Percentiles rank a stretch among this genome's conserved stretches.
Conservation (phyloP, 2,329 filamentous ascomycete genomes). For the Daldinia sp. region DNA sequence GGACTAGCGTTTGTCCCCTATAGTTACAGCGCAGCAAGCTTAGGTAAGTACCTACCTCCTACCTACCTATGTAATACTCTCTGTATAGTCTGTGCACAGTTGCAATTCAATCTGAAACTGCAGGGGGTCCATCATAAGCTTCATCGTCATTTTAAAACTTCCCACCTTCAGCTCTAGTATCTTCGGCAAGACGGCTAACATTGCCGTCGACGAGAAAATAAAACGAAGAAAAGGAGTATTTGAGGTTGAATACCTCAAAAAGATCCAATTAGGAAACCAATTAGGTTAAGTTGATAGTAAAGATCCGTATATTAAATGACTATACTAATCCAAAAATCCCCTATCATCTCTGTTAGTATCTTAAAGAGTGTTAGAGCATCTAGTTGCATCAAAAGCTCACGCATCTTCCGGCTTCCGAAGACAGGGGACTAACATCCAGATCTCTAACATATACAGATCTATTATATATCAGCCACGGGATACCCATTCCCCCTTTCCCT, state of each 20-base stretch:
- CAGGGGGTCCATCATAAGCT: constrained; percentile 37
- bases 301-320: neutral
- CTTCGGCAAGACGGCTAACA: constrained; percentile 14
- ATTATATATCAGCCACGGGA: neutral
- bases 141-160: constrained; percentile 47
- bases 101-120: constrained; percentile 42
- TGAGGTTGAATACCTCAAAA: neutral
- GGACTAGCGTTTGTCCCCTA: too few relatives aligned
- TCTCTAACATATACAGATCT: constrained; percentile 4
- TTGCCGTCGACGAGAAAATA: neutral
- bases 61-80: too few relatives aligned
- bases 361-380: neutral
- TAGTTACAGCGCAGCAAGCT: too few relatives aligned
- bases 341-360: neutral
- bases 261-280: neutral
- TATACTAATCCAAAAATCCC: neutral
- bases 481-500: constrained; percentile 22
- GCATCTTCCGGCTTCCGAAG: constrained; percentile 8
- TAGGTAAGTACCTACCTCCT: too few relatives aligned
- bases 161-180: constrained; percentile 11
- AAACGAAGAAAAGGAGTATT: neutral
- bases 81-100: neutral
- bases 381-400: neutral
- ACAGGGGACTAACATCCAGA: constrained; percentile 26
- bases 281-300: neutral